phyloP scores from a whole-genome alignment of 106 monocot species.

The Allium sativum region DNA sequence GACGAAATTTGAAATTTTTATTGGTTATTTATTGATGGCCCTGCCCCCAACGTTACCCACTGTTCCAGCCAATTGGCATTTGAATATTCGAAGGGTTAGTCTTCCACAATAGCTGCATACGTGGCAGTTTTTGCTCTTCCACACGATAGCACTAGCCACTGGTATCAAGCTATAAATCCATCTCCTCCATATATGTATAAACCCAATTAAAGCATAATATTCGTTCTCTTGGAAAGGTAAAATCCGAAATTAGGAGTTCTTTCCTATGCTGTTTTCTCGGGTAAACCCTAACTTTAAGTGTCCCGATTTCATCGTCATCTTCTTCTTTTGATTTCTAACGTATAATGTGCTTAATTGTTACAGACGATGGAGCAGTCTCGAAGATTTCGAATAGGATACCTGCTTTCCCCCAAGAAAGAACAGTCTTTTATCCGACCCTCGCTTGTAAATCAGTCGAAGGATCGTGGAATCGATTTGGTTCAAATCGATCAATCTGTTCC shows the following conservation, averaged over 20 bases:
- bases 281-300: constrained; percentile 2
- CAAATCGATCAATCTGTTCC: constrained; percentile 30
- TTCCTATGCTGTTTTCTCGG: constrained; percentile 5
- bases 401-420: constrained; percentile 43
- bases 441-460: constrained; percentile 21
- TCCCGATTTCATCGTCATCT: neutral
- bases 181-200: no score
- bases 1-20: no score
- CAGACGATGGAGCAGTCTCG: constrained; percentile 17
- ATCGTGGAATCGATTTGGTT: constrained; percentile 45
- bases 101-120: no score
- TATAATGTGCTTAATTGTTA: constrained; percentile 4
- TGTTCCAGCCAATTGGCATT: no score
- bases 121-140: no score
- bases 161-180: no score
- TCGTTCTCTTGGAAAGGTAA: no score
- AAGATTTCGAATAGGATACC: constrained; percentile 41
- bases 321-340: neutral
- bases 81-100: no score
- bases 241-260: neutral
- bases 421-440: constrained; percentile 46
- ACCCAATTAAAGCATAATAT: no score
- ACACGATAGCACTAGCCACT: no score
- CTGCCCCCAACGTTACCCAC: no score
- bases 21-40: no score